A percentile compares a stretch with the other conserved stretches of the same genome.
Evolutionary conservation across 805 yeast species (phyloP).

Genomic region (Candida silvatica): DNA sequence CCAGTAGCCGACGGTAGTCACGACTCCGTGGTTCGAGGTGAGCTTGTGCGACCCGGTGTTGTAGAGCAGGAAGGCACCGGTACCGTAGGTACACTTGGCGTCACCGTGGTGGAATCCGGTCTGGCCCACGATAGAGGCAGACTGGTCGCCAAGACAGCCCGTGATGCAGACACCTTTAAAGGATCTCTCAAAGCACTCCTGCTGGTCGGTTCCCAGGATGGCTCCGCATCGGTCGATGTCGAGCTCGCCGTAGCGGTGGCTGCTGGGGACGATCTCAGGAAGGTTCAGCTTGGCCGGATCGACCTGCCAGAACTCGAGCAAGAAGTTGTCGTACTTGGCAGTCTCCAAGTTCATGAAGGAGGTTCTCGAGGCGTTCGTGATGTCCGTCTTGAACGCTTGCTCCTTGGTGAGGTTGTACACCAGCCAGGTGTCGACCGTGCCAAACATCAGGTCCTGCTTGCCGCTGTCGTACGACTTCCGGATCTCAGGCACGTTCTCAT

Average conservation of each 20-base stretch:
- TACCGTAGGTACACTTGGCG: slow-evolving; percentile 94
- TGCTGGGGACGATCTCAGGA: slow-evolving; percentile 74
- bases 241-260: slow-evolving; percentile 72
- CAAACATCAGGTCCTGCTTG: slow-evolving; percentile 71
- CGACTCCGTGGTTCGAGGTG: slow-evolving; percentile 68
- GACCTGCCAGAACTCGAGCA: slow-evolving; percentile 73
- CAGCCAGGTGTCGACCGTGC: slow-evolving; percentile 93
- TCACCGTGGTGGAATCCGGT: slow-evolving; percentile 75
- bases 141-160: slow-evolving; percentile 92
- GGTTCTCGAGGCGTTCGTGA: slow-evolving; percentile 88
- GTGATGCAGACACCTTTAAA: slow-evolving; percentile 64
- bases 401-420: slow-evolving; percentile 74
- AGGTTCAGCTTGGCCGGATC: slow-evolving; percentile 54
- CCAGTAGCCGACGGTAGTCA: slow-evolving; percentile 89
- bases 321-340: slow-evolving; percentile 63
- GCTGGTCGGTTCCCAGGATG: slow-evolving; percentile 26
- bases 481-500: slow-evolving; percentile 67
- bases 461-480: slow-evolving; percentile 64
- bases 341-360: slow-evolving; percentile 79
- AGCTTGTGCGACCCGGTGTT: slow-evolving; percentile 75
- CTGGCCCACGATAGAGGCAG: slow-evolving; percentile 90
- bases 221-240: too few species aligned
- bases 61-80: slow-evolving; percentile 86
- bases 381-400: slow-evolving; percentile 68
- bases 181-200: slow-evolving; percentile 34